Base-by-base conservation (phyloP, 2,329 filamentous ascomycete species). In the Cordyceps farinosa region DNA sequence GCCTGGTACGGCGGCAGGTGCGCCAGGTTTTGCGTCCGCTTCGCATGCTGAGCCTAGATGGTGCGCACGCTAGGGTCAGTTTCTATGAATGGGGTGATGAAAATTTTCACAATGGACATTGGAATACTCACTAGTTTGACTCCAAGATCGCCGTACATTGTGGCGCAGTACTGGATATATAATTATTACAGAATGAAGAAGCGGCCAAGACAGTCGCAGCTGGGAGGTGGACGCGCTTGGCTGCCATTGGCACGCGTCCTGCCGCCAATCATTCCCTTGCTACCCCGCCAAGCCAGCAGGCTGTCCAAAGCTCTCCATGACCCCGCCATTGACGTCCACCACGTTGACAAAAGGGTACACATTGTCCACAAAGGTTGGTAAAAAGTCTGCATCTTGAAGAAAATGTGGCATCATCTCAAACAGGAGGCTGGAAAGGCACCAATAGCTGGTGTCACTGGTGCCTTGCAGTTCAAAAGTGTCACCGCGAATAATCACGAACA, bases 1-100 rank as follows among this genome's bases (percentile, higher is more conserved):
- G 92, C 89, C 76, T 96, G 92, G 75, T 98, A 98, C 3, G 92
- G 89, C 1, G 95, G 95, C 3, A 99, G 85, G 74, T 96, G 87
- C 38, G 88, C 80, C 62, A 99, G 86, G 67, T 91, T 90, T 76
- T 95, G 92, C 22, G 91, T 96, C 73, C 95, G 87, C 83, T 98
- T 98, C 75, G 95, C 95, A 81, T 98, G 91, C 81, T 94, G 90
- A 70, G 96, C 93, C 91, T 97, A 68, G 11, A 38, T 9, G 36
- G 22, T 9, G 30, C 27, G 36, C n/a, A 36, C 15, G 10, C 22
- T 4, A 27, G 51, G 1, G 29, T 62, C 44, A 62, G 51, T 40
- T 29, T 53, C 53, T 34, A 58, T 65, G 68, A 68, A 70, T 55
- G 64, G 58, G 54, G 54, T 45, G n/a, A 63, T 44, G 61, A 47